Base-by-base conservation (phyloP, 2,329 filamentous ascomycete genomes). In the Metarhizium rileyi region DNA sequence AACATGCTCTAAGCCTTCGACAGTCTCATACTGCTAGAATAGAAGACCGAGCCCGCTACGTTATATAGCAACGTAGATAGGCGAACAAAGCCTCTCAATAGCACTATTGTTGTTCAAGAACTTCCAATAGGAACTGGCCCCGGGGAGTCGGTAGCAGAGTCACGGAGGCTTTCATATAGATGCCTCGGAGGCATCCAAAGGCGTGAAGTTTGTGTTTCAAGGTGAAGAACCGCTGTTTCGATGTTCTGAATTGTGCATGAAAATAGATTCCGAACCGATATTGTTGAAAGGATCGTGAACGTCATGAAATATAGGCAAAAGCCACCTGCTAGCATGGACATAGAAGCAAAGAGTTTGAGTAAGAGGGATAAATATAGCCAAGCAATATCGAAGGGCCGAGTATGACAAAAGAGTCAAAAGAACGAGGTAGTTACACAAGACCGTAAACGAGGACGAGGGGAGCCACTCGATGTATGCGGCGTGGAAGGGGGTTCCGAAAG, bases 1-100 rank as follows among this genome's bases (percentile, higher is more conserved):
- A 52, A 47, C 56, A 59, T 57, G 52, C 53, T 58, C 47, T 44
- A 46, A 41, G 33, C 5, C 20, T 9, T n/a, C 22, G n/a, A 26
- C 14, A 16, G 12, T 30, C 20, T 20, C 38, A 44, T 47, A 26
- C 6, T 38, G 12, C n/a, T 26, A 20, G 8, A 10, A 7, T 20
- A n/a, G 18, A 28, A 12, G 18, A 45, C 4, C 20, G 12, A n/a
- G 25, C 26, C 20, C n/a, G 23, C 6, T 7, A 8, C 14, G 18
- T 4, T 18, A 35, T 10, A 41, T 23, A 43, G 14, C 20, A 28
- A 41, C 18, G 12, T 30, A 20, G n/a, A 23, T 20, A 7, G 20
- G 22, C 20, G 44, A 10, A 36, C 23, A 33, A 27, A 16, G 5
- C 16, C 30, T 12, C 30, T 5, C 5, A 4, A 14, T 33, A 16